Evolutionary conservation across 192 early-diverging fungal species (phyloP), one percentile per base, ranked within the genome.

Genomic region (Mortierella antarctica): DNA sequence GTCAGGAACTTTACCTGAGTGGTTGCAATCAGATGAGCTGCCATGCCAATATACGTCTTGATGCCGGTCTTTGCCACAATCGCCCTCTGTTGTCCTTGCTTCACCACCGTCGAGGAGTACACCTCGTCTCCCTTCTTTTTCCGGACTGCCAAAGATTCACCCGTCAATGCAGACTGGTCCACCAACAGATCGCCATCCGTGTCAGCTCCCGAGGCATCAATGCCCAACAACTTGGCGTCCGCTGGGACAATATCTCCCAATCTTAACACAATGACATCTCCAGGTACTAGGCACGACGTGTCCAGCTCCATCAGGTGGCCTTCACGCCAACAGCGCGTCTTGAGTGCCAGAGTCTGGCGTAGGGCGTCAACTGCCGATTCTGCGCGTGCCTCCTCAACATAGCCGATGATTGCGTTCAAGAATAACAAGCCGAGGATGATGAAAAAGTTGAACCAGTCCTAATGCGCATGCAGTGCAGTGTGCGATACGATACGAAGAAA

Each of bases 201-300:
- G 1, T 75, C 65, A 64, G 90, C 91, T 40, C 86, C 86, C 10
- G 83, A 83, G 7, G 84, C 75, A 21, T 75, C 80, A 53, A 89
- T 80, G 0, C 87, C 88, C 54, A 90, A 72, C 39, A 91, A 56
- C 3, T 86, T 83, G 42, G 77, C 86, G 69, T 94, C 93, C 12
- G 93, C 93, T 49, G 93, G 93, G 41, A 94, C 83, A 79, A 94
- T 93, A 84, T 94, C 93, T 42, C 93, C 93, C 40, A 93, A 71
- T 56, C 92, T 88, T 18, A 94, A 63, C 13, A 89, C 86, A 66
- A 94, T 88, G 40, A 94, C 69, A 62, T 94, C 93, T n/a, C 93
- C 93, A 57, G 92, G 89, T 4, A 93, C 92, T 40, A 94, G 67
- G 20, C 78, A 76, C 7, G 69, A 66, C 4, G 86, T 84, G 45